Evolutionary conservation across 148 eudicot genomes (phyloP), one percentile per base, ranked within the genome.

Genomic region (Oxyria digyna): DNA sequence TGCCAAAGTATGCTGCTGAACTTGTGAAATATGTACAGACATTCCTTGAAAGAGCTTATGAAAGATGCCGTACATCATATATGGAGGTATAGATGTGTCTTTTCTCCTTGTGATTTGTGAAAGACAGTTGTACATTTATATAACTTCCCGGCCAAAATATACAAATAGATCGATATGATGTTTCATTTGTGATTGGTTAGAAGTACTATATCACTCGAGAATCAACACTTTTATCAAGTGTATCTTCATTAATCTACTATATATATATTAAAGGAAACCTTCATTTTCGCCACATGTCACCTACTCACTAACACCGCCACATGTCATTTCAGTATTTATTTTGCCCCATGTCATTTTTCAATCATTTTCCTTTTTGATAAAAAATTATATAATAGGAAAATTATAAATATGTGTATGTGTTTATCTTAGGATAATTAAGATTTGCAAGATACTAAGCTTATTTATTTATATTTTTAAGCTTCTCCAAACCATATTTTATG

Each of bases 61-160:
- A 95, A 88, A 95, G 99, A 87, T 95, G 99, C 52, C 96, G 99
- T 65, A 84, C 97, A 72, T 91, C 99, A 63, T 95, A 95, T 67
- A 95, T 82, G 87, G 99, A 95, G 99, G 99, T 78, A 74, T 54
- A 78, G 45, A 74, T 49, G 68, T 70, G 70, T 78, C 23, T 20
- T 27, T 68, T 13, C 69, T 64, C 55, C 57, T 64, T 45, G n/a
- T n/a, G 3, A 35, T 35, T 35, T 35, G 62, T 57, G 20, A 38
- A 41, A 20, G 17, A 37, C 67, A 66, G 3, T 20, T 8, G 8
- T 35, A 41, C 45, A 66, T 3, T n/a, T 66, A 37, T 66, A 41
- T 46, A 66, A 12, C 2, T n/a, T 29, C 18, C 33, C 45, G 14
- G 4, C 31, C 31, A 31, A 12, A 12, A 14, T 17, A 5, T 31